Percentiles rank a stretch among this genome's conserved stretches.
Conservation (phyloP, 2,329 filamentous ascomycete genomes). For the Talaromyces amestolkiae region DNA sequence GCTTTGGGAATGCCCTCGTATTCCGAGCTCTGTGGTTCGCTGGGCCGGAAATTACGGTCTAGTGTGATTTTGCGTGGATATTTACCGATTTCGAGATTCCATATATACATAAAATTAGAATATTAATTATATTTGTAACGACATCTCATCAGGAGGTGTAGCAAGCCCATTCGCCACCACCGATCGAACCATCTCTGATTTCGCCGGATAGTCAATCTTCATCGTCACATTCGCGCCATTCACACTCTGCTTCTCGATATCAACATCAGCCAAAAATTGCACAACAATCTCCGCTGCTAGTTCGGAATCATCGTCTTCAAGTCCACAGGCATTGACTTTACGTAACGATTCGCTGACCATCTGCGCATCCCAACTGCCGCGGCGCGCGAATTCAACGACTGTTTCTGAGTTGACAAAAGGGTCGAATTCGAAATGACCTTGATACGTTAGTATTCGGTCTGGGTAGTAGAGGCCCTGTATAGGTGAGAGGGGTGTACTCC, state of each 20-base stretch:
- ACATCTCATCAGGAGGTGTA: constrained; percentile 24
- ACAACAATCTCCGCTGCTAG: constrained; percentile 34
- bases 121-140: not conserved
- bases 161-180: constrained; percentile 22
- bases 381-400: constrained; percentile 25
- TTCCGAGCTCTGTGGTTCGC: not conserved
- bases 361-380: constrained; percentile 24
- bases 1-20: not conserved
- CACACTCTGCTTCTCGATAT: not conserved
- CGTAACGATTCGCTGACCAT: constrained; percentile 21
- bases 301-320: constrained; percentile 33
- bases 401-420: constrained; percentile 27
- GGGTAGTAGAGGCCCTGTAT: constrained; percentile 33
- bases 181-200: not conserved
- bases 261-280: constrained; percentile 30
- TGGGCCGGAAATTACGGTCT: not conserved
- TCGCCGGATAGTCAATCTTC: not conserved
- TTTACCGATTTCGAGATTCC: not conserved
- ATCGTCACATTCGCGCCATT: not conserved
- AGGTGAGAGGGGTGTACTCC: constrained; percentile 27
- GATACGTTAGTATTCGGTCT: constrained; percentile 30
- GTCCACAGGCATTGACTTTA: constrained; percentile 24
- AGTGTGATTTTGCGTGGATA: not conserved
- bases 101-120: not conserved
- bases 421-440: constrained; percentile 37